phyloP scores from a whole-genome alignment of 2,329 filamentous ascomycete species.

The Aureobasidium sp. region DNA sequence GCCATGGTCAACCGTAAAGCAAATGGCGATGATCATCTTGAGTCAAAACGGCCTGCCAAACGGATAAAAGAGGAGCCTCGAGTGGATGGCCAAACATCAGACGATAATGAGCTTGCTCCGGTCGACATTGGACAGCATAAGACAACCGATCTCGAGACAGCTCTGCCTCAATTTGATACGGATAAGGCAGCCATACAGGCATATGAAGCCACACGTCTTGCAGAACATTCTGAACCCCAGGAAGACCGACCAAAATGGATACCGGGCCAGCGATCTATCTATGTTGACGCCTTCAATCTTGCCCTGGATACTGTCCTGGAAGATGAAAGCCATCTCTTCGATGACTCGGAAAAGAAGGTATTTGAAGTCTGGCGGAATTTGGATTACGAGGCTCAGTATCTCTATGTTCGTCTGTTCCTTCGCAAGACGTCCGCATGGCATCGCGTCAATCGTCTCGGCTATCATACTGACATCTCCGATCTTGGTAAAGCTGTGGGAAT shows the following conservation, averaged over 20 bases:
- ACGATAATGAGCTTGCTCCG: constrained; percentile 24
- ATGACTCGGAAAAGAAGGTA: constrained; percentile 66
- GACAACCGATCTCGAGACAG: constrained; percentile 62
- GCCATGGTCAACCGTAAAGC: constrained; percentile 43
- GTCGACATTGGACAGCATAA: constrained; percentile 20
- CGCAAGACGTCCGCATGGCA: constrained; percentile 91
- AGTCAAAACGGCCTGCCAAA: constrained; percentile 34
- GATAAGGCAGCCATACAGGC: constrained; percentile 68
- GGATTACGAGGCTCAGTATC: constrained; percentile 79
- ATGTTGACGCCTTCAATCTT: constrained; percentile 94
- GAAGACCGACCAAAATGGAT: constrained; percentile 56
- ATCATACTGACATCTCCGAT: constrained; percentile 76
- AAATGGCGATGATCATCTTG: constrained; percentile 33
- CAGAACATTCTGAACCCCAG: background rate
- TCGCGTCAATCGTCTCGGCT: constrained; percentile 67
- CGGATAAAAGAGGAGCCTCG: constrained; percentile 31
- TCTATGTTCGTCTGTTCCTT: constrained; percentile 91
- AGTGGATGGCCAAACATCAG: constrained; percentile 17
- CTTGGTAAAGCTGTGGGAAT: constrained; percentile 57
- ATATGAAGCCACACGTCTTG: constrained; percentile 60
- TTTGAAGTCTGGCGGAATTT: constrained; percentile 70
- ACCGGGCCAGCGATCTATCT: constrained; percentile 78
- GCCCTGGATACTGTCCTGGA: constrained; percentile 82
- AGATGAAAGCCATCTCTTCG: constrained; percentile 82
- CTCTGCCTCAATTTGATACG: constrained; percentile 59